Evolutionary conservation across 164 flowering plant species (phyloP), one percentile per base, ranked within the genome.

Genomic region (Tinospora cordifolia): DNA sequence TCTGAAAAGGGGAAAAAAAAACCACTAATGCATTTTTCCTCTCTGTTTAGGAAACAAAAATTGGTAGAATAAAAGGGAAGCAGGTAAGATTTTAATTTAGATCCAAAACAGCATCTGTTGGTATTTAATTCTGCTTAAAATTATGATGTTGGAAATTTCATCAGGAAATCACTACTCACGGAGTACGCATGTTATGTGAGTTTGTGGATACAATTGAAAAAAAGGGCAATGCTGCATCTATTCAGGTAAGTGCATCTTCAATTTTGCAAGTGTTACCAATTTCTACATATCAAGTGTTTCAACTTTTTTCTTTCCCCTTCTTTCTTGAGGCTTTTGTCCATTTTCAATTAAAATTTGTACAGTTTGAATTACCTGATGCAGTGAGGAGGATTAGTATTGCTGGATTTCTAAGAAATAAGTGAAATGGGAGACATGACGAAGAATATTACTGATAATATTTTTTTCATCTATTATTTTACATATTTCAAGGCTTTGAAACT

Each of bases 51-150:
- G 93, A 86, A 71, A 77, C 77, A 51, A 90, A 83, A 78, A 75
- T 92, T 58, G 75, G 70, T 58, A 70, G 81, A 69, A 83, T 92
- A 65, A 90, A 86, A 84, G 87, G 73, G 70, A 92, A 81, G 59
- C 93, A 92, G 96, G 95, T 91, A 81, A 7, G 36, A 30, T 41
- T 11, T 66, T 51, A 30, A 30, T 74, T 26, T 67, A 24, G 30
- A 36, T 47, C 41, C 39, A 22, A 17, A 3, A 41, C 1, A 22
- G 24, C 0, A 27, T 8, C 6, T 54, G 49, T 19, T 26, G 59
- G 40, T 38, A 9, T 54, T 60, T 51, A 57, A 57, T 71, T 40
- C 62, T 75, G 36, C 19, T 25, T 58, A 36, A 44, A 57, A 30
- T 22, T 9, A 73, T 47, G 36, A 19, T 59, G 25, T 47, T 74